Conservation (phyloP, 257 asterid species). For the Solanum ossicruentum region DNA sequence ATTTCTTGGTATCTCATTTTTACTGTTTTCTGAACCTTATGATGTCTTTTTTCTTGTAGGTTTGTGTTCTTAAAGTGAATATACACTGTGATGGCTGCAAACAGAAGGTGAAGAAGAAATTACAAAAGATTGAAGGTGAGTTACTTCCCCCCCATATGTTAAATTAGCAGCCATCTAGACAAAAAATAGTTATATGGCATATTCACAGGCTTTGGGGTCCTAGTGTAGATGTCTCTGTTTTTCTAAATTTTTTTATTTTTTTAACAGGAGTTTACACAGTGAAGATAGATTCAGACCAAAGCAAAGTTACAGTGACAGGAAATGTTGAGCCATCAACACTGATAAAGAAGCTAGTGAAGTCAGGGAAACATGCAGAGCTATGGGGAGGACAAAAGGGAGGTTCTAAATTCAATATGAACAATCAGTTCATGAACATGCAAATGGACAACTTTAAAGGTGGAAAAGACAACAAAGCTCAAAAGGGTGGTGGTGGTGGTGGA, state of each 20-base stretch:
- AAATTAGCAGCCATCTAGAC: background rate
- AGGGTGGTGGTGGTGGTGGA: conserved; percentile 25
- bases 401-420: conserved; percentile 7
- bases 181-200: background rate
- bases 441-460: conserved; percentile 26
- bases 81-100: conserved; percentile 68
- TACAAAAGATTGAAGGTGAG: conserved; percentile 53
- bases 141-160: background rate
- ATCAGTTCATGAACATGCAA: conserved; percentile 38
- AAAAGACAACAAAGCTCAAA: conserved; percentile 28
- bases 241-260: background rate
- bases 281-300: conserved; percentile 28
- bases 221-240: background rate
- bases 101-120: conserved; percentile 43
- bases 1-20: background rate
- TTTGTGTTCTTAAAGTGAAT: conserved; percentile 44
- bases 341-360: conserved; percentile 50
- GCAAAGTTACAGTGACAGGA: conserved; percentile 58
- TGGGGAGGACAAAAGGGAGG: conserved; percentile 38
- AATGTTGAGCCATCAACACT: conserved; percentile 44
- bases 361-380: conserved; percentile 68
- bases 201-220: background rate
- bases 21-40: background rate
- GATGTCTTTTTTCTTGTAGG: conserved; percentile 16
- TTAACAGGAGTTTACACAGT: conserved; percentile 25